phyloP scores from a whole-genome alignment of 805 yeast species.

The Saccharomycodes ludwigii region DNA sequence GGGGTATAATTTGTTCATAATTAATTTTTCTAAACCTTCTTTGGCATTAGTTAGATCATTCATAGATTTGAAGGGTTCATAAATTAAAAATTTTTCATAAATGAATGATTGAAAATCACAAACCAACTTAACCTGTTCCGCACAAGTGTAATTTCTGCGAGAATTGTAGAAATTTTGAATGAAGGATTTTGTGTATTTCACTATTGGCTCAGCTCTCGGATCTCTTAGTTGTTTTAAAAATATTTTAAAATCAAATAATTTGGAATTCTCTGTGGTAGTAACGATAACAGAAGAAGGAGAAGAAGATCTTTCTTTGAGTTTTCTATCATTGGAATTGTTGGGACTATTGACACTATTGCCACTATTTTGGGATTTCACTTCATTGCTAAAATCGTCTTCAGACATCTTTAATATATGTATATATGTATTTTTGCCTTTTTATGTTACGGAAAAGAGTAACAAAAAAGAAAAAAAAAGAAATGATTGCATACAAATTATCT shows the following conservation, averaged over 20 bases:
- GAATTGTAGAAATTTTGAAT: conserved; percentile 50
- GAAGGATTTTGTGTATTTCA: conserved; percentile 76
- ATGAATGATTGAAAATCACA: conserved; percentile 69
- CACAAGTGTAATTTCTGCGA: conserved; percentile 54
- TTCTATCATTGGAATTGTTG: too few species aligned
- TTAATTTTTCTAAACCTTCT: conserved; percentile 86
- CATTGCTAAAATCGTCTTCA: too few species aligned
- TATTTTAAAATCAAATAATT: conserved; percentile 82
- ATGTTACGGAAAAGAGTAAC: too few species aligned
- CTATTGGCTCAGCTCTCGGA: conserved; percentile 77
- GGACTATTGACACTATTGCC: too few species aligned
- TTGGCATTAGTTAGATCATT: conserved; percentile 57
- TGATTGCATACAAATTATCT: too few species aligned
- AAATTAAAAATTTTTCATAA: conserved; percentile 43
- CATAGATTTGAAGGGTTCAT: conserved; percentile 65
- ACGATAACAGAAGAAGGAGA: too few species aligned
- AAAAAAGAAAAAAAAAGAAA: too few species aligned
- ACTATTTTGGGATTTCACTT: too few species aligned
- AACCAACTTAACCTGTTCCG: conserved; percentile 69
- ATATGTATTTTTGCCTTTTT: too few species aligned
- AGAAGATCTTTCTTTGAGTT: too few species aligned
- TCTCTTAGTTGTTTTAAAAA: conserved; percentile 62
- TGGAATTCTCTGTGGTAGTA: too few species aligned
- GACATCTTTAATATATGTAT: too few species aligned
- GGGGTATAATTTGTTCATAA: conserved; percentile 76